Conservation (phyloP, 306 rosid species). For the Phaseolus lunatus region DNA sequence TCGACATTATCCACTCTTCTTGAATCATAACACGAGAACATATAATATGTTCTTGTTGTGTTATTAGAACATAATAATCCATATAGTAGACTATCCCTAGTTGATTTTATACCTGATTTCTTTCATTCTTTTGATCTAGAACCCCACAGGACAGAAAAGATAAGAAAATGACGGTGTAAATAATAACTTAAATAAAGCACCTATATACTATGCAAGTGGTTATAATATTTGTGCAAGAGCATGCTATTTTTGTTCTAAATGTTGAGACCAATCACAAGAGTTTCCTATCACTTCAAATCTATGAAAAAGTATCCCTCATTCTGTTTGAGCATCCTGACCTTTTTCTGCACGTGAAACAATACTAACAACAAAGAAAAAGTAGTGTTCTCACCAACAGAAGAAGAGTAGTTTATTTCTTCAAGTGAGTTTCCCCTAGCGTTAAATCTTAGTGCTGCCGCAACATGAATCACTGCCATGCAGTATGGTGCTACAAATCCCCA, state of each 20-base stretch:
- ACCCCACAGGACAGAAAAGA: not conserved
- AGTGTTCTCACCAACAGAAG: conserved; percentile 75
- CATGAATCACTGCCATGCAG: conserved; percentile 74
- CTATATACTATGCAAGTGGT: not conserved
- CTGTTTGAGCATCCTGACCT: conserved; percentile 34
- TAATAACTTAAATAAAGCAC: not conserved
- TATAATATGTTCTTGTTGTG: not conserved
- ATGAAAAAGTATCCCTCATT: conserved; percentile 6
- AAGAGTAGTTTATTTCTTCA: conserved; percentile 64
- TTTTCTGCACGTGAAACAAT: conserved; percentile 39
- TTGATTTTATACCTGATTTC: conserved; percentile 18
- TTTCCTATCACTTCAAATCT: conserved; percentile 22
- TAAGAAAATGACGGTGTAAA: not conserved
- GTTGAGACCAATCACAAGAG: not conserved
- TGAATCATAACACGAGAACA: conserved; percentile 17
- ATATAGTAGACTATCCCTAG: conserved; percentile 1
- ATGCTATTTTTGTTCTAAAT: conserved; percentile 39
- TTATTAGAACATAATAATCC: conserved; percentile 22
- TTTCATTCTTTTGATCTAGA: not conserved
- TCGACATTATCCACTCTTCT: conserved; percentile 4
- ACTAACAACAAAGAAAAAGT: conserved; percentile 51
- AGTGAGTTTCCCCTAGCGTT: conserved; percentile 61
- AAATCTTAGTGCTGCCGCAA: conserved; percentile 69
- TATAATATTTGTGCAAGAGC: conserved; percentile 3
- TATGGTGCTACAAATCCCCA: conserved; percentile 96